Percentiles rank a stretch among this genome's conserved stretches.
These are phyloP conservation scores for Cyclotella baltica DNA, from an alignment of 108 stramenopile genomes.

Conservation along the genomic window DNA sequence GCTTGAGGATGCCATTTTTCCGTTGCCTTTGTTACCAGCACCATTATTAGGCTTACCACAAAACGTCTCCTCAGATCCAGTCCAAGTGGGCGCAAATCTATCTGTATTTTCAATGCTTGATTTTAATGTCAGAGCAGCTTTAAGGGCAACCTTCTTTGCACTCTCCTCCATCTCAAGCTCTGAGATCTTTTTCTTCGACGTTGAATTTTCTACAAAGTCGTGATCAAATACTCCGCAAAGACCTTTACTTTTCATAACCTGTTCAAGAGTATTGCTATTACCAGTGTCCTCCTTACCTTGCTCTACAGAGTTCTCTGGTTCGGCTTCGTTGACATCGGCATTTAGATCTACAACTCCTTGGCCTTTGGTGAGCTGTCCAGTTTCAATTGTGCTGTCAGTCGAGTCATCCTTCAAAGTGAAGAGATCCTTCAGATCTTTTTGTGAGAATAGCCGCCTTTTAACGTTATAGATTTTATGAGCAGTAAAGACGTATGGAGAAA, in stretches of 20 bases:
- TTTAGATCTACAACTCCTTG: constrained; percentile 63
- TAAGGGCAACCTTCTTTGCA: constrained; percentile 71
- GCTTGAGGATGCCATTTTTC: constrained; percentile 44
- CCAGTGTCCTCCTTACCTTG: constrained; percentile 24
- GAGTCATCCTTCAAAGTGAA: constrained; percentile 88
- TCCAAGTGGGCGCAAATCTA: constrained; percentile 68
- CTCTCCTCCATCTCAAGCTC: constrained; percentile 80
- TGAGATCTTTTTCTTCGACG: constrained; percentile 47
- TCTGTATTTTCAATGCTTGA: constrained; percentile 56
- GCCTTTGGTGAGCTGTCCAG: constrained; percentile 71
- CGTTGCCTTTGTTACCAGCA: not conserved
- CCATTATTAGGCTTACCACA: not conserved
- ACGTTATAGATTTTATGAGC: too few relatives aligned
- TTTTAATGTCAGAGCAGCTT: constrained; percentile 62
- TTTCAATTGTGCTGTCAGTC: constrained; percentile 71
- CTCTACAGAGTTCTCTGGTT: constrained; percentile 5
- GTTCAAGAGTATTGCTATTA: constrained; percentile 64
- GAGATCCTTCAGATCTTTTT: constrained; percentile 88
- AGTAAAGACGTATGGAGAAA: too few relatives aligned
- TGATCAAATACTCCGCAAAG: constrained; percentile 80
- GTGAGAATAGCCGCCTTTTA: constrained; percentile 89
- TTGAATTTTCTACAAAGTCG: constrained; percentile 56
- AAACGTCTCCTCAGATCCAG: constrained; percentile 61
- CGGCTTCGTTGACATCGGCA: constrained; percentile 53
- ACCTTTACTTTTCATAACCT: constrained; percentile 80